These are phyloP conservation scores for Santalum album DNA, from an alignment of 164 flowering plant species.

Conservation along the genomic window DNA sequence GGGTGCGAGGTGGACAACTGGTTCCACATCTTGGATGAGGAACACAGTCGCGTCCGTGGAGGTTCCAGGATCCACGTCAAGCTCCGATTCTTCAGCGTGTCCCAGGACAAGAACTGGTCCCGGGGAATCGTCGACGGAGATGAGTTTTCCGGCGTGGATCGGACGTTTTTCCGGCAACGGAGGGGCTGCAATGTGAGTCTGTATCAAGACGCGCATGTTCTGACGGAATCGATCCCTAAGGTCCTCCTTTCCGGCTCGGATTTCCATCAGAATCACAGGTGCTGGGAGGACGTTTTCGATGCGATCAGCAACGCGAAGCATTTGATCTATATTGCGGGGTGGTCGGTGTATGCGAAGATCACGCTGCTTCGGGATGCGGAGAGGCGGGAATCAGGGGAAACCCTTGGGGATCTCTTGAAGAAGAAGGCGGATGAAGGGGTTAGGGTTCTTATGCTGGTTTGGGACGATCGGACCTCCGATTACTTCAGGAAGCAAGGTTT, in stretches of 20 bases:
- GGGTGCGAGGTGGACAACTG: background rate
- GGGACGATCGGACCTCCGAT: constrained; percentile 61
- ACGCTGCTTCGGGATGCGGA: constrained; percentile 44
- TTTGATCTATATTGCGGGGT: constrained; percentile 63
- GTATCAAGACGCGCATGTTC: constrained; percentile 56
- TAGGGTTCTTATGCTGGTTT: constrained; percentile 53
- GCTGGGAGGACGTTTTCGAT: constrained; percentile 71
- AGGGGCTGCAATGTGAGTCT: constrained; percentile 42
- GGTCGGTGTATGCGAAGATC: constrained; percentile 60
- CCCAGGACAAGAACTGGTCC: constrained; percentile 35
- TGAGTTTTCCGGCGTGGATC: constrained; percentile 33
- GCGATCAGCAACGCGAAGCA: constrained; percentile 49
- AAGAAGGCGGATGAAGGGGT: constrained; percentile 52
- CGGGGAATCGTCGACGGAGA: constrained; percentile 23
- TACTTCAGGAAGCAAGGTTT: constrained; percentile 39
- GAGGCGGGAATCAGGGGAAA: constrained; percentile 28
- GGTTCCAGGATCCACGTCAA: constrained; percentile 23
- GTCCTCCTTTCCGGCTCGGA: constrained; percentile 20
- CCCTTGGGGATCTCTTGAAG: constrained; percentile 54
- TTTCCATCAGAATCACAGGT: constrained; percentile 29
- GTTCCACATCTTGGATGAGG: background rate
- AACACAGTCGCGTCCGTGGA: background rate
- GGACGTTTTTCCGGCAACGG: constrained; percentile 44
- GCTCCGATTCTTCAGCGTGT: constrained; percentile 28
- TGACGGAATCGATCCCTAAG: constrained; percentile 15